Evolutionary conservation across 2,329 filamentous ascomycete species (phyloP).

Genomic region (Zalaria sp.): DNA sequence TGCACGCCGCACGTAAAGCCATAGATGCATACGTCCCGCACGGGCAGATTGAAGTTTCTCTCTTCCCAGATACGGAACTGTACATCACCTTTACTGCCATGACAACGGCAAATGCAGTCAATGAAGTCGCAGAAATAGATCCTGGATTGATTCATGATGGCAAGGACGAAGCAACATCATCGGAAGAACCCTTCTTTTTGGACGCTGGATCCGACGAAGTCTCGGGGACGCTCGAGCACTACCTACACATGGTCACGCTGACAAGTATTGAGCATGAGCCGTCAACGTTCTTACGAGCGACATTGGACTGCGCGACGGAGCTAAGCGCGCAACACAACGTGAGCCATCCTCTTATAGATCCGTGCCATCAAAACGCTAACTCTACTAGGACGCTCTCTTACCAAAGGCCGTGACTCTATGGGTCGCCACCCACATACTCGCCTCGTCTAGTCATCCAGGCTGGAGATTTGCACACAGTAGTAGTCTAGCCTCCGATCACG

Average conservation of each 20-base stretch:
- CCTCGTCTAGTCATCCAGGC: constrained; percentile 18
- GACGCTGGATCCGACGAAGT: background rate
- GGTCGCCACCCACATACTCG: constrained; percentile 40
- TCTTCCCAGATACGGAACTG: constrained; percentile 28
- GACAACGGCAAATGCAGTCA: constrained; percentile 35
- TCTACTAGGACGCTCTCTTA: constrained; percentile 30
- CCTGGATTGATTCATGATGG: background rate
- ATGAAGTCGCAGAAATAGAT: background rate
- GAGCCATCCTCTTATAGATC: background rate
- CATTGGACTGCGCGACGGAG: constrained; percentile 17
- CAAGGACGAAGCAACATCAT: background rate
- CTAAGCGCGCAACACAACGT: constrained; percentile 6
- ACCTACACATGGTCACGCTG: constrained; percentile 3
- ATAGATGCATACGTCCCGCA: constrained; percentile 32
- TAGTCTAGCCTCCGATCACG: background rate
- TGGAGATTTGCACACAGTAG: constrained; percentile 4
- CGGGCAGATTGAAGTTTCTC: constrained; percentile 39
- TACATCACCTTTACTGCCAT: constrained; percentile 18
- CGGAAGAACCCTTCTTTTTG: background rate
- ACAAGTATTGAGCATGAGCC: constrained; percentile 33
- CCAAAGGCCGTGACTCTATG: constrained; percentile 40
- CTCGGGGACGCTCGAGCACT: constrained; percentile 3
- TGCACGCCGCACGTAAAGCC: constrained; percentile 33
- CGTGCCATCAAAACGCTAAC: background rate
- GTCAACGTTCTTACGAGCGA: constrained; percentile 37